Base-by-base conservation (phyloP, 176 grass and related monocot genomes). In the Triticum turgidum region DNA sequence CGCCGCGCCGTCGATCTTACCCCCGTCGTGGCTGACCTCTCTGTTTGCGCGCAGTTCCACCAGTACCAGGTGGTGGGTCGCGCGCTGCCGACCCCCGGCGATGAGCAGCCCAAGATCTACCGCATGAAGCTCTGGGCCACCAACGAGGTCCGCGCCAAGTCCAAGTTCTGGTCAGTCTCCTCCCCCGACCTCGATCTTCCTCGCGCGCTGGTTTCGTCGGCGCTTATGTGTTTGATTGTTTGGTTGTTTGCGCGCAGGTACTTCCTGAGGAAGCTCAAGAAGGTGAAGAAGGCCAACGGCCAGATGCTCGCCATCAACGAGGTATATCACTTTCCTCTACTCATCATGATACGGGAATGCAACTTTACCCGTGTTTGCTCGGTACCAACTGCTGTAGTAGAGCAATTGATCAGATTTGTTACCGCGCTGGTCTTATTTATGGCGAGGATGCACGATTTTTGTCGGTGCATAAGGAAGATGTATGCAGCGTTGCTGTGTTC, bases 51-150 rank as follows among this genome's bases (percentile, higher is more conserved):
- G 84, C 93, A 98, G 96, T 98, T 98, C 79, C 96, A 95, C 79
- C 96, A 95, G 84, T 98, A 98, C 85, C 96, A 95, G 92, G 96
- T 98, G 88, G 96, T 98, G n/a, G 93, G 96, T 80, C 91, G 96
- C 44, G 96, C 88, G 7, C 93, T 98, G 10, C 91, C 96, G 15
- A 91, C 96, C 4, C 58, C 91, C 35, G 79, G 84, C 78, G 93
- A 98, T 89, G 96, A 98, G 69, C 93, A 94, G 80, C 93, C 96
- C 9, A 98, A 92, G 90, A 95, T 98, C 75, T 98, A 94, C 86
- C 89, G 93, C 77, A 98, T 98, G 93, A 98, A 98, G 88, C 93
- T 98, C 69, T 98, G 93, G 96, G 91, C 96, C 3, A 98, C 96
- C 35, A 94, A 98, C 67, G 96, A 98, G 86, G 96, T 98, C 39